Conservation (phyloP, 2,329 filamentous ascomycete species). For the Ophiostoma quercus region DNA sequence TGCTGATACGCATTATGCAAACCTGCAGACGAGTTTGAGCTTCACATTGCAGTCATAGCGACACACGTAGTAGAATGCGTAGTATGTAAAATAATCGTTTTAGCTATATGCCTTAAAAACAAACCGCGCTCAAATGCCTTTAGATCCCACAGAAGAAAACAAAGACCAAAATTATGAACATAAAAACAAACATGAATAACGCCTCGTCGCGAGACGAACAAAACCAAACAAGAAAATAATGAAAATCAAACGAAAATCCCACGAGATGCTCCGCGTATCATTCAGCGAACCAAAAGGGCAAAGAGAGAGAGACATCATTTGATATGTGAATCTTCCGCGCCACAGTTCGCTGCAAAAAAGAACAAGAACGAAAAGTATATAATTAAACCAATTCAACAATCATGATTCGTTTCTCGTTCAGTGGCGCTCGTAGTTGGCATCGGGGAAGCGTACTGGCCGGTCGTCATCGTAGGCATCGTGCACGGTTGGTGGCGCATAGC, state of each 20-base stretch:
- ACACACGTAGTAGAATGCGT: neutral
- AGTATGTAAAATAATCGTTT: neutral
- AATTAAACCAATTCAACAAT: neutral
- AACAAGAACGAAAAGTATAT: neutral
- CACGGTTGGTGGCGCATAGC: slow-evolving; percentile 40
- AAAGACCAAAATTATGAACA: neutral
- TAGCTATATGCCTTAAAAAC: slow-evolving; percentile 7
- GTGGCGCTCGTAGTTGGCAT: slow-evolving; percentile 52
- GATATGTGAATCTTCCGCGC: neutral
- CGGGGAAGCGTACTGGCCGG: slow-evolving; percentile 50
- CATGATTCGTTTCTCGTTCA: slow-evolving; percentile 15
- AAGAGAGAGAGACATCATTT: neutral
- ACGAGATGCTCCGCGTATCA: neutral
- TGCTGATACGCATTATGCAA: neutral
- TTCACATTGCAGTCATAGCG: neutral
- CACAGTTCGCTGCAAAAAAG: neutral
- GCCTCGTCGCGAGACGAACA: neutral
- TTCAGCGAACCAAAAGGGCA: neutral
- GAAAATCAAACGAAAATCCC: neutral
- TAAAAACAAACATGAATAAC: neutral
- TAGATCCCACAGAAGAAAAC: neutral
- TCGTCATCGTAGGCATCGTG: slow-evolving; percentile 44
- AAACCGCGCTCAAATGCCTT: neutral
- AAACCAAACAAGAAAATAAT: slow-evolving; percentile 1
- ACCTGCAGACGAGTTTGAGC: neutral